These are phyloP conservation scores for Saccharomyces mikatae DNA, from an alignment of 805 yeast genomes.

Conservation along the genomic window DNA sequence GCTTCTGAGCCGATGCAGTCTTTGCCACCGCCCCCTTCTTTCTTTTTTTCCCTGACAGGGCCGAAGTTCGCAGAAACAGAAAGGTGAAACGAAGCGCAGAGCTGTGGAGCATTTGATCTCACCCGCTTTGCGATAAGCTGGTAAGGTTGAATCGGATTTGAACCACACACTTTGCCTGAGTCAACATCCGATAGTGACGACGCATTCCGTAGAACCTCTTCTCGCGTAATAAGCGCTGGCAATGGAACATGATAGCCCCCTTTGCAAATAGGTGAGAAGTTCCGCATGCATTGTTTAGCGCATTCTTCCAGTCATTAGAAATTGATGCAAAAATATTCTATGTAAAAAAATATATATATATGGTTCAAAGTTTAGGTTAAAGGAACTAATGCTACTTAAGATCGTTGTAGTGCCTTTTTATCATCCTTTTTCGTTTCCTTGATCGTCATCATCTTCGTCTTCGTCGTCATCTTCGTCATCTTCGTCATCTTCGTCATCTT, in stretches of 20 bases:
- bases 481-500: constrained; percentile 32
- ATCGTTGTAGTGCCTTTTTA: not conserved
- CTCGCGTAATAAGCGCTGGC: not conserved
- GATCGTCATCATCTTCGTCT: no score
- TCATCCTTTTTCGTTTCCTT: constrained; percentile 1
- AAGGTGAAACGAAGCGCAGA: not conserved
- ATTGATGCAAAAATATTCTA: not conserved
- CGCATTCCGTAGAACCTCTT: not conserved
- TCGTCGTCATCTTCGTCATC: constrained; percentile 28
- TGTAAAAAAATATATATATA: not conserved
- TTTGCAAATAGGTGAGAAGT: not conserved
- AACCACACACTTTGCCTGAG: not conserved
- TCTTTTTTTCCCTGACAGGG: constrained; percentile 6
- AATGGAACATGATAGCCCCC: not conserved
- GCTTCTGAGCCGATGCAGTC: constrained; percentile 11
- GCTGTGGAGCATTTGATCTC: not conserved
- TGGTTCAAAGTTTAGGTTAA: not conserved
- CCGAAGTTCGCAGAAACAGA: not conserved
- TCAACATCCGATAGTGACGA: not conserved
- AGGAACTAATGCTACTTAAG: not conserved
- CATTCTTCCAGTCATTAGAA: not conserved
- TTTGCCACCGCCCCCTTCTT: constrained; percentile 8
- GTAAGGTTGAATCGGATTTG: not conserved
- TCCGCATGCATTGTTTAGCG: not conserved
- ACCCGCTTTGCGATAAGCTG: not conserved